Evolutionary conservation across 225 moss, liverwort and hornwort genomes (phyloP).

Genomic region (Takakia lepidozioides): DNA sequence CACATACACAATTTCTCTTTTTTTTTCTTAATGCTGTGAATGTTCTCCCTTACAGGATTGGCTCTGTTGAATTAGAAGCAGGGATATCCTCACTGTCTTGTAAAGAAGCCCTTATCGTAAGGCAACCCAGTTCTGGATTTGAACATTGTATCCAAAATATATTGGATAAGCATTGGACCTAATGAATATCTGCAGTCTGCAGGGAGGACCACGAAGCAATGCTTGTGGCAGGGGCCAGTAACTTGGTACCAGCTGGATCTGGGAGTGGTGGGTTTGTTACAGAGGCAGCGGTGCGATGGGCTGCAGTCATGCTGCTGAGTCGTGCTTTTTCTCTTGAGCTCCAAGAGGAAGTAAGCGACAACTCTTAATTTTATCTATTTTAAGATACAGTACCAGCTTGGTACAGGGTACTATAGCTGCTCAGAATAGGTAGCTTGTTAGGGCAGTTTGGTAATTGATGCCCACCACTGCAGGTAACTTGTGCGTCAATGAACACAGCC

Average conservation of each 20-base stretch:
- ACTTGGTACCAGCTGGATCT: slow-evolving; percentile 48
- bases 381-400: too few species aligned
- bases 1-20: too few species aligned
- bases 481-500: not conserved
- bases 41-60: too few species aligned
- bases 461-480: not conserved
- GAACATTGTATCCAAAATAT: too few species aligned
- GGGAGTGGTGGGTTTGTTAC: slow-evolving; percentile 63
- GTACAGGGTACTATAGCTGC: too few species aligned
- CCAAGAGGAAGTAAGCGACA: slow-evolving; percentile 53
- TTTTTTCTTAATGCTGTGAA: too few species aligned
- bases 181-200: slow-evolving; percentile 42
- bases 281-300: slow-evolving; percentile 76
- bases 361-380: too few species aligned
- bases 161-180: slow-evolving; percentile 10
- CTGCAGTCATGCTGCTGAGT: slow-evolving; percentile 78
- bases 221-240: slow-evolving; percentile 68
- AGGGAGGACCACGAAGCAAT: slow-evolving; percentile 90
- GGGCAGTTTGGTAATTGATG: not conserved
- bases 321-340: slow-evolving; percentile 80
- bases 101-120: too few species aligned
- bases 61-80: too few species aligned
- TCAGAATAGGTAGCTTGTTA: too few species aligned
- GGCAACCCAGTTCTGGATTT: too few species aligned
- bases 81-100: too few species aligned